Evolutionary conservation across 805 yeast genomes (phyloP).

Genomic region (Candida endomychidarum): DNA sequence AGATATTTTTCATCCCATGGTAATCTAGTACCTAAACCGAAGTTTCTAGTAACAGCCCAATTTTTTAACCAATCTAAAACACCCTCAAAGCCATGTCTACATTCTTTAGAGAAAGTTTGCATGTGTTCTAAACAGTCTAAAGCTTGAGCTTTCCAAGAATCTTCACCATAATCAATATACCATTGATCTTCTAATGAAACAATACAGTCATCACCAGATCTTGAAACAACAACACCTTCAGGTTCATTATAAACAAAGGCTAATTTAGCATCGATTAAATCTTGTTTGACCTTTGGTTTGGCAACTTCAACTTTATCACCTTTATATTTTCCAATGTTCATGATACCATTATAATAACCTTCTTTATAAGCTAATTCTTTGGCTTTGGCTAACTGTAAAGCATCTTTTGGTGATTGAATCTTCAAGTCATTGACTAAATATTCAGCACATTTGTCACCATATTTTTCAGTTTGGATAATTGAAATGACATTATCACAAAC

Average conservation of each 20-base stretch:
- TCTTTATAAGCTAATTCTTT: constrained; percentile 95
- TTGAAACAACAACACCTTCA: constrained; percentile 82
- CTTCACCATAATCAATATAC: constrained; percentile 98
- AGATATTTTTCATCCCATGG: constrained; percentile 97
- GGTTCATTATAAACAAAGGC: constrained; percentile 96
- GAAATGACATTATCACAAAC: constrained; percentile 71
- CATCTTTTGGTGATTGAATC: constrained; percentile 92
- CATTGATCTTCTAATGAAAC: constrained; percentile 98
- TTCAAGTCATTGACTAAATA: constrained; percentile 79
- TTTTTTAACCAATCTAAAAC: constrained; percentile 94
- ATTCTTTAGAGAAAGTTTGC: constrained; percentile 80
- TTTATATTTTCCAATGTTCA: constrained; percentile 76
- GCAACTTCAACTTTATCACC: constrained; percentile 92
- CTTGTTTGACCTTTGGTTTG: constrained; percentile 81
- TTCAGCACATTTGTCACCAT: constrained; percentile 88
- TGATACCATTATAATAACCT: constrained; percentile 87
- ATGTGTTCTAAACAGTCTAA: constrained; percentile 71
- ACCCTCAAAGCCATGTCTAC: constrained; percentile 88
- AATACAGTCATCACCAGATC: constrained; percentile 96
- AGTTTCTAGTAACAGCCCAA: constrained; percentile 98
- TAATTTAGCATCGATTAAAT: constrained; percentile 69
- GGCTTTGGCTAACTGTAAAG: constrained; percentile 82
- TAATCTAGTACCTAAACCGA: constrained; percentile 89
- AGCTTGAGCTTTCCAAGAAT: constrained; percentile 78
- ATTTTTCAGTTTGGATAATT: constrained; percentile 75